These are phyloP conservation scores for Lentinula sp. DNA, from an alignment of 768 basidiomycete species.

Conservation along the genomic window DNA sequence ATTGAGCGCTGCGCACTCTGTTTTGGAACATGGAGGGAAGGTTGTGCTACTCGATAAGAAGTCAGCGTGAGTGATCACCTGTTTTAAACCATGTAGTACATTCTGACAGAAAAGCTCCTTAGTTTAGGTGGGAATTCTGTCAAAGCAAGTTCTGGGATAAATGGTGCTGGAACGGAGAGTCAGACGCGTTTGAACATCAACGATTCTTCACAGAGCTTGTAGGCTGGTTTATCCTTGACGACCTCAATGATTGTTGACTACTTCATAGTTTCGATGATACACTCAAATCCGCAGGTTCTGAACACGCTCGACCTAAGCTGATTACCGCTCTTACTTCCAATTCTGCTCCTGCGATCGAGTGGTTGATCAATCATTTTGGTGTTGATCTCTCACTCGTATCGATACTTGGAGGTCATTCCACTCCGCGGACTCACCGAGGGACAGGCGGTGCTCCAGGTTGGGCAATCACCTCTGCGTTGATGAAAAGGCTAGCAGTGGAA, in stretches of 20 bases:
- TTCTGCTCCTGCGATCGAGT: slow-evolving; percentile 18
- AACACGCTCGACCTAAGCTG: slow-evolving; percentile 15
- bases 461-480: slow-evolving; percentile 19
- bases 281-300: slow-evolving; percentile 13
- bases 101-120: background rate
- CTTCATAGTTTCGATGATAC: slow-evolving; percentile 14
- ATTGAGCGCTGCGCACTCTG: slow-evolving; percentile 72
- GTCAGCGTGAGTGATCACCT: slow-evolving; percentile 12
- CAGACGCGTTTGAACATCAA: slow-evolving; percentile 14
- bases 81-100: background rate
- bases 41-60: slow-evolving; percentile 59
- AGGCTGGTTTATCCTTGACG: background rate
- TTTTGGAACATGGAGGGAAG: slow-evolving; percentile 67
- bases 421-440: slow-evolving; percentile 3
- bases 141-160: slow-evolving; percentile 24
- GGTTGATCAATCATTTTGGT: slow-evolving; percentile 15
- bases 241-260: background rate
- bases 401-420: slow-evolving; percentile 1
- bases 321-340: slow-evolving; percentile 19
- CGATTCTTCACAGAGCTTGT: slow-evolving; percentile 16
- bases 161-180: slow-evolving; percentile 17
- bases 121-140: slow-evolving; percentile 10
- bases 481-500: slow-evolving; percentile 15
- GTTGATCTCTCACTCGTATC: slow-evolving; percentile 22
- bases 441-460: slow-evolving; percentile 18